Evolutionary conservation across 2,329 filamentous ascomycete species (phyloP).

Genomic region (Calonectria multiphialidica): DNA sequence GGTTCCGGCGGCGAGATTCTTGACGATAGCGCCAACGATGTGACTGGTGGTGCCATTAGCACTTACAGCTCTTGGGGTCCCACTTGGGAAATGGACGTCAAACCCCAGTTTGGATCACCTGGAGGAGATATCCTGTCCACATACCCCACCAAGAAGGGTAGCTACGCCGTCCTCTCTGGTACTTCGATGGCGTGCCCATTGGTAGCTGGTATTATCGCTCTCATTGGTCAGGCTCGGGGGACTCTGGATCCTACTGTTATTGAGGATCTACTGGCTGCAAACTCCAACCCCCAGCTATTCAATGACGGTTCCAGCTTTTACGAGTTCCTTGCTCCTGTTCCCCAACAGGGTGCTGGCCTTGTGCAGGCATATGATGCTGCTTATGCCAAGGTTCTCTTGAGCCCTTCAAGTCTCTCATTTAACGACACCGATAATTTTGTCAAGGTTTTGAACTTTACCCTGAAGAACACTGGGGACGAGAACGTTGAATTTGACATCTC

Average conservation of each 20-base stretch:
- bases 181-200: slow-evolving; percentile 73
- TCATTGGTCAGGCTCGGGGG: slow-evolving; percentile 64
- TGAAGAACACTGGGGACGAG: slow-evolving; percentile 65
- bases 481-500: slow-evolving; percentile 64
- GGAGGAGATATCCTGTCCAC: slow-evolving; percentile 71
- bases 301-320: slow-evolving; percentile 55
- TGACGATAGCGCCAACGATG: slow-evolving; percentile 51
- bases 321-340: slow-evolving; percentile 62
- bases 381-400: slow-evolving; percentile 64
- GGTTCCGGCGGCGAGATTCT: slow-evolving; percentile 52
- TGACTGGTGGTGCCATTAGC: slow-evolving; percentile 64
- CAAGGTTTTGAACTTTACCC: slow-evolving; percentile 62
- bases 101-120: slow-evolving; percentile 67
- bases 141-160: slow-evolving; percentile 58
- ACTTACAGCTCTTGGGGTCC: slow-evolving; percentile 71
- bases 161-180: slow-evolving; percentile 66
- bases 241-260: slow-evolving; percentile 63
- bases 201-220: slow-evolving; percentile 66
- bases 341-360: slow-evolving; percentile 71
- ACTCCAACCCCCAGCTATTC: slow-evolving; percentile 62
- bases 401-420: slow-evolving; percentile 69
- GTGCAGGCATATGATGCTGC: slow-evolving; percentile 72
- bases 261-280: slow-evolving; percentile 63
- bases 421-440: slow-evolving; percentile 72
- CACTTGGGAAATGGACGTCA: slow-evolving; percentile 68